phyloP scores from a whole-genome alignment of 176 grass and related monocot genomes.

The Bothriochloa decipiens region DNA sequence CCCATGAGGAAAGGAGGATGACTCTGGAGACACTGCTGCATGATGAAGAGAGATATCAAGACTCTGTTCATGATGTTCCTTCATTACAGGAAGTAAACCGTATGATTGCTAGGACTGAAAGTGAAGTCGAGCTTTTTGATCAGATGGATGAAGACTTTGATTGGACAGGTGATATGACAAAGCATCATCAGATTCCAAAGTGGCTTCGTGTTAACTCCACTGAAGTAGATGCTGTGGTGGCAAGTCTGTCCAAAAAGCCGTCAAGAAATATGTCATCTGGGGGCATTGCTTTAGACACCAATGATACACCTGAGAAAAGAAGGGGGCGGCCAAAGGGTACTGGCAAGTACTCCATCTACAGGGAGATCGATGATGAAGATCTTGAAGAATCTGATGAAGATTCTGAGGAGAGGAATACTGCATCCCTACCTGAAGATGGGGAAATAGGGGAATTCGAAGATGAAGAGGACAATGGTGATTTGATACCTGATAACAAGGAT shows the following conservation, averaged over 20 bases:
- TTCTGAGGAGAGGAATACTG: slow-evolving; percentile 69
- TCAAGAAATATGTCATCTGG: slow-evolving; percentile 62
- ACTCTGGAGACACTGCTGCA: slow-evolving; percentile 94
- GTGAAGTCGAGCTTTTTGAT: slow-evolving; percentile 93
- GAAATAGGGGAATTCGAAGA: slow-evolving; percentile 84
- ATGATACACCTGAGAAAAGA: slow-evolving; percentile 69
- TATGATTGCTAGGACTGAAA: slow-evolving; percentile 96
- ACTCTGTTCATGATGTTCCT: slow-evolving; percentile 95
- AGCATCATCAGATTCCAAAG: slow-evolving; percentile 81
- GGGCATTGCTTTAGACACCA: slow-evolving; percentile 55
- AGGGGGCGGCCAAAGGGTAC: slow-evolving; percentile 64
- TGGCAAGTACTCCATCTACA: slow-evolving; percentile 76
- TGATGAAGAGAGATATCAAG: slow-evolving; percentile 97
- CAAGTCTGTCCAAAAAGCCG: slow-evolving; percentile 78
- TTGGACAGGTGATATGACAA: slow-evolving; percentile 94
- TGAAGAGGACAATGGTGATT: slow-evolving; percentile 78
- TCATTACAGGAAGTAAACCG: slow-evolving; percentile 97
- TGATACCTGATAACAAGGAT: slow-evolving; percentile 65
- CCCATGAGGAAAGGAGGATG: slow-evolving; percentile 95
- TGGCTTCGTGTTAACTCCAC: slow-evolving; percentile 83
- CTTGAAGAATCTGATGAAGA: slow-evolving; percentile 80
- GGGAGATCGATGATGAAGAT: slow-evolving; percentile 88
- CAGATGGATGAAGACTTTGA: slow-evolving; percentile 99
- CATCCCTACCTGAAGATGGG: slow-evolving; percentile 69
- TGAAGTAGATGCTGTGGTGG: slow-evolving; percentile 70